Percentiles rank a stretch among this genome's conserved stretches.
Evolutionary conservation across 2,329 filamentous ascomycete species (phyloP).

Genomic region (Trichoderma brevicompactum): DNA sequence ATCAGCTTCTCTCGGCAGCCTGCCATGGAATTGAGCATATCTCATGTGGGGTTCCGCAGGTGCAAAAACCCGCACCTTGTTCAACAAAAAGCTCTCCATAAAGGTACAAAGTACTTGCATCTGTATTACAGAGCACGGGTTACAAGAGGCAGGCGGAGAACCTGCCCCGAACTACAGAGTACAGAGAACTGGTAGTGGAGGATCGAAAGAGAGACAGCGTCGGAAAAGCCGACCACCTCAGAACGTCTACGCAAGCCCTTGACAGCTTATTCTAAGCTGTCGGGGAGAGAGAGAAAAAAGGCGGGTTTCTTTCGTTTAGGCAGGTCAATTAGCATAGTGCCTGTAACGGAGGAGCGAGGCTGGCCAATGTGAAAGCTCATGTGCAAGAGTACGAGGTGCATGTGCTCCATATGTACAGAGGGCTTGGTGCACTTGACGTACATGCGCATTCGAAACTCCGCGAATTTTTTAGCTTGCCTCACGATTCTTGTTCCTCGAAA

Average conservation of each 20-base stretch:
- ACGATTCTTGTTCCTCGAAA: slow-evolving; percentile 2
- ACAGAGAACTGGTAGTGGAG: neutral
- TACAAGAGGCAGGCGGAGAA: slow-evolving; percentile 23
- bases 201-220: slow-evolving; percentile 9
- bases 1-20: slow-evolving; percentile 21
- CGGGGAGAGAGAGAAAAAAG: neutral
- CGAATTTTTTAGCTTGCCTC: neutral
- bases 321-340: too few species aligned
- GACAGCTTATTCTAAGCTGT: neutral
- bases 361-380: slow-evolving; percentile 14
- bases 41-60: slow-evolving; percentile 23
- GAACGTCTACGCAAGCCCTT: neutral
- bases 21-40: slow-evolving; percentile 6
- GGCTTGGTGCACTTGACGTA: slow-evolving; percentile 7
- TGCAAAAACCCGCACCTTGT: slow-evolving; percentile 16
- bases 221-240: slow-evolving; percentile 18
- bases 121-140: neutral
- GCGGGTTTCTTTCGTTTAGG: neutral
- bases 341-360: neutral
- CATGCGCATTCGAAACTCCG: slow-evolving; percentile 8
- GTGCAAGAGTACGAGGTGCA: slow-evolving; percentile 3
- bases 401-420: slow-evolving; percentile 8
- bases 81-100: neutral
- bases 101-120: neutral
- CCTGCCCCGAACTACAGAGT: too few species aligned